These are phyloP conservation scores for Lojkania enalia DNA, from an alignment of 2,329 filamentous ascomycete genomes.

Conservation along the genomic window DNA sequence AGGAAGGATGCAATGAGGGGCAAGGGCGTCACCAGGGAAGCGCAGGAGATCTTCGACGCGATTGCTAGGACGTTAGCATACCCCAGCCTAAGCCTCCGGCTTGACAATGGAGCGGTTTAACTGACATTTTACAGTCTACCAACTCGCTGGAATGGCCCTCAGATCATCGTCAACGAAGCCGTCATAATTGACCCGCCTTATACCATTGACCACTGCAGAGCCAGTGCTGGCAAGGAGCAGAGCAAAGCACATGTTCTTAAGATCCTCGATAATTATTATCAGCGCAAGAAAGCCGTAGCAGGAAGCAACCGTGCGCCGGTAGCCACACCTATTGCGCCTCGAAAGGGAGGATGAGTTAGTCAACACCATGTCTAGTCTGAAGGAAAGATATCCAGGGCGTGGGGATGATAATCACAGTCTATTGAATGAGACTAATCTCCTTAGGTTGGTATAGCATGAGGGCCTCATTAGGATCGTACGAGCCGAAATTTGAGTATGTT, in stretches of 20 bases:
- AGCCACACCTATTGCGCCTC: conserved; percentile 35
- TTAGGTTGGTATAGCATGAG: not conserved
- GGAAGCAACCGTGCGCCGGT: conserved; percentile 30
- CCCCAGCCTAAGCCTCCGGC: not conserved
- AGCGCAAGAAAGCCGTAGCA: conserved; percentile 43
- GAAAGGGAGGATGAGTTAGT: conserved; percentile 31
- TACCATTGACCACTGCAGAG: conserved; percentile 57
- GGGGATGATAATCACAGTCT: not conserved
- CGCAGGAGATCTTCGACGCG: conserved; percentile 66
- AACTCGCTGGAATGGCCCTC: conserved; percentile 61
- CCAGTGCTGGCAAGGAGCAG: conserved; percentile 47
- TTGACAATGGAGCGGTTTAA: conserved; percentile 14
- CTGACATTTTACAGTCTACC: conserved; percentile 47
- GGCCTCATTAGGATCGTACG: too few relatives aligned
- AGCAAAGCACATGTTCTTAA: conserved; percentile 49
- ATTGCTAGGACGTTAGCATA: conserved; percentile 58
- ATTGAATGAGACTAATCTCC: not conserved
- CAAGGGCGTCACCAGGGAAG: conserved; percentile 63
- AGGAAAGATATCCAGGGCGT: not conserved
- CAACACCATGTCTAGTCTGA: not conserved
- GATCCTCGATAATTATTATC: conserved; percentile 51
- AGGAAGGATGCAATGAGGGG: conserved; percentile 61
- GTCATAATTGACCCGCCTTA: conserved; percentile 64
- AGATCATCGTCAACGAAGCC: conserved; percentile 64
- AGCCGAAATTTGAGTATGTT: too few relatives aligned